Conservation (phyloP, 73 alveolate species). For the Uronychia binucleata region DNA sequence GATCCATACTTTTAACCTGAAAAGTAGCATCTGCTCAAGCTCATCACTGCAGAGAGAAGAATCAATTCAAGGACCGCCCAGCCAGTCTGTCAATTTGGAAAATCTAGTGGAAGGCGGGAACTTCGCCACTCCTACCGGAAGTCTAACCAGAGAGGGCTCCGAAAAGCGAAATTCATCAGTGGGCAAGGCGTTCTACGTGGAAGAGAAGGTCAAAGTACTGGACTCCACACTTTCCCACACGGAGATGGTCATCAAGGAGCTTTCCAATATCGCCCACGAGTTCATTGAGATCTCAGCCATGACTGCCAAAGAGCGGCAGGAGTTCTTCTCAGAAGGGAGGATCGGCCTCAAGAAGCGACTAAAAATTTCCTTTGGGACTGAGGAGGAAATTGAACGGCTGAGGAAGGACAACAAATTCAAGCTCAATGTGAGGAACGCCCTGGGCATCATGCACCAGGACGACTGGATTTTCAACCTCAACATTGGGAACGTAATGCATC, state of each 20-base stretch:
- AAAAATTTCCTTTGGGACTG: constrained; percentile 43
- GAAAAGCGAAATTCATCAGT: not conserved
- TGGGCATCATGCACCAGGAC: constrained; percentile 57
- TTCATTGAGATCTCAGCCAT: constrained; percentile 13
- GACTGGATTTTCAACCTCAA: constrained; percentile 66
- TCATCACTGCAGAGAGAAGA: not conserved
- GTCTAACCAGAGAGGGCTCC: not conserved
- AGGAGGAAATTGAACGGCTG: constrained; percentile 52
- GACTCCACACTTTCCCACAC: not conserved
- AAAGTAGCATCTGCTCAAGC: constrained; percentile 1
- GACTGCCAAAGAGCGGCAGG: constrained; percentile 1
- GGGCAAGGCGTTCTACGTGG: constrained; percentile 23
- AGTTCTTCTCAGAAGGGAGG: constrained; percentile 10
- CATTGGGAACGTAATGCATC: constrained; percentile 67
- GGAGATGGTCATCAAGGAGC: not conserved
- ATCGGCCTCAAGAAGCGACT: constrained; percentile 35
- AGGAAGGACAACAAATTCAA: constrained; percentile 44
- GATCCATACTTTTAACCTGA: constrained; percentile 54
- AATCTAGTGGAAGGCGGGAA: too few relatives aligned
- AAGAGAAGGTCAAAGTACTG: constrained; percentile 24
- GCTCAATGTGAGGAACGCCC: constrained; percentile 55
- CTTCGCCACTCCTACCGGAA: not conserved
- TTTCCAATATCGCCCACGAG: not conserved
- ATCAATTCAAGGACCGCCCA: not conserved
- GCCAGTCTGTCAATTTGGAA: not conserved